A percentile compares a stretch with the other conserved stretches of the same genome.
Evolutionary conservation across 192 early-diverging fungal species (phyloP).

Genomic region (Entomortierella parvispora): DNA sequence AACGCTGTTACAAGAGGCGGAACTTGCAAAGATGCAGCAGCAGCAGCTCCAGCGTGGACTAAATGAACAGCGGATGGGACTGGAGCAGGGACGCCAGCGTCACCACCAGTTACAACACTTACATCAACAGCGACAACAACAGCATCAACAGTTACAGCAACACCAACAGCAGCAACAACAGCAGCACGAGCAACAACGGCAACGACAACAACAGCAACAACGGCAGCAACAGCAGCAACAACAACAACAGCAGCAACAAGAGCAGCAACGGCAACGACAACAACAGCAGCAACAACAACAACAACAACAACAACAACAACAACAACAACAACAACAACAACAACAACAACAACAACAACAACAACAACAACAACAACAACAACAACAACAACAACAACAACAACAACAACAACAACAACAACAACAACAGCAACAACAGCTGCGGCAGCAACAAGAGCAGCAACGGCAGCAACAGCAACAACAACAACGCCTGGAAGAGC

Average conservation of each 20-base stretch:
- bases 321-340: constrained; percentile 7
- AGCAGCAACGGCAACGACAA: not conserved
- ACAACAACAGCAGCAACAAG: not conserved
- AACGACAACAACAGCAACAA: constrained; percentile 2
- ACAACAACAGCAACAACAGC: not conserved
- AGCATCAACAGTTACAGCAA: not conserved
- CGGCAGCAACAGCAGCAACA: not conserved
- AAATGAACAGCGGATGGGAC: not conserved
- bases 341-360: constrained; percentile 15
- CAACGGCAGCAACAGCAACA: not conserved
- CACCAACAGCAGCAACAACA: constrained; percentile 6
- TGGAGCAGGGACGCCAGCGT: not conserved
- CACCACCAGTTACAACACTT: not conserved
- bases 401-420: not conserved
- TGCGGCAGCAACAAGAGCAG: not conserved
- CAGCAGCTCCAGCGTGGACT: constrained; percentile 7
- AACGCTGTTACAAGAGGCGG: constrained; percentile 4
- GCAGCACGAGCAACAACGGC: constrained; percentile 1
- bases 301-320: not conserved
- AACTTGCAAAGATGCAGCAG: not conserved
- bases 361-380: too few species aligned
- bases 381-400: too few species aligned
- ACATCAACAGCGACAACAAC: not conserved
- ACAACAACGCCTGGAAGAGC: not conserved
- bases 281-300: not conserved